phyloP scores from a whole-genome alignment of 1,139 yeast genomes.

The Hemisphaericaspora xylanilytica region DNA sequence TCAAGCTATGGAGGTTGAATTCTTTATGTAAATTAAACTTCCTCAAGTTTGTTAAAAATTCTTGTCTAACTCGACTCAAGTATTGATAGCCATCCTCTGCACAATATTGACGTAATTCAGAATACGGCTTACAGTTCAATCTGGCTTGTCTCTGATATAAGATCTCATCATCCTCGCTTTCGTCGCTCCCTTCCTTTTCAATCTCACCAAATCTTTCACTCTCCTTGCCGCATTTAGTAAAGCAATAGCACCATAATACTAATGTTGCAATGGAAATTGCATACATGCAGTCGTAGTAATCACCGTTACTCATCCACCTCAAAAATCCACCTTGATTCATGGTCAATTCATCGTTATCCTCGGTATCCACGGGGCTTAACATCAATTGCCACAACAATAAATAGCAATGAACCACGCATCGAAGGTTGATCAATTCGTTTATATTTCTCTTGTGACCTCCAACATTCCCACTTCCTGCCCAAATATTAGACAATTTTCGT shows the following conservation, averaged over 20 bases:
- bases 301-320: constrained; percentile 34
- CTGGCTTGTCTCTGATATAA: constrained; percentile 2
- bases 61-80: constrained; percentile 32
- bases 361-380: constrained; percentile 22
- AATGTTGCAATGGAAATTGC: constrained; percentile 47
- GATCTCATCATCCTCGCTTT: constrained; percentile 11
- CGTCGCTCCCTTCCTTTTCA: constrained; percentile 9
- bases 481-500: constrained; percentile 48
- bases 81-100: constrained; percentile 42
- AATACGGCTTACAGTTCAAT: constrained; percentile 17
- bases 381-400: constrained; percentile 62
- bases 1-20: constrained; percentile 29
- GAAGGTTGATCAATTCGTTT: constrained; percentile 33
- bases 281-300: constrained; percentile 38
- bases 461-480: constrained; percentile 25
- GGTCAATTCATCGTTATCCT: constrained; percentile 12
- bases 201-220: constrained; percentile 28
- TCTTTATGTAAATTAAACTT: constrained; percentile 21
- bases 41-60: constrained; percentile 21
- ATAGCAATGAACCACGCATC: constrained; percentile 62
- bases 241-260: constrained; percentile 49
- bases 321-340: constrained; percentile 19
- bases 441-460: constrained; percentile 17
- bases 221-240: constrained; percentile 40
- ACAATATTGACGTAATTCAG: constrained; percentile 18